Evolutionary conservation across 2,329 filamentous ascomycete species (phyloP).

Genomic region (Botrytis byssoidea): DNA sequence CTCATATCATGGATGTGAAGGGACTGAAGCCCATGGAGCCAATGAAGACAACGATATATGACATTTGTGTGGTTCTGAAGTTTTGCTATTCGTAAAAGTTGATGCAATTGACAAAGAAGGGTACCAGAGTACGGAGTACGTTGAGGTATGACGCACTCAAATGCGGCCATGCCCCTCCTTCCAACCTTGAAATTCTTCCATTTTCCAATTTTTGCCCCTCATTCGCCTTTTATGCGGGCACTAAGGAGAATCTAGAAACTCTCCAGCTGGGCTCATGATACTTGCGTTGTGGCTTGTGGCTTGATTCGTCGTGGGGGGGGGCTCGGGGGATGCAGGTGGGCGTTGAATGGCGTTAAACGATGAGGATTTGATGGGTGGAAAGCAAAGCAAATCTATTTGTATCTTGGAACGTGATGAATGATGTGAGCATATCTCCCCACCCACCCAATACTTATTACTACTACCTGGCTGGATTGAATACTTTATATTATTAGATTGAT

Average conservation of each 20-base stretch:
- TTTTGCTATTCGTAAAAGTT: neutral
- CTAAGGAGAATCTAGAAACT: neutral
- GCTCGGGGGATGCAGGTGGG: neutral
- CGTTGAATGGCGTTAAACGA: neutral
- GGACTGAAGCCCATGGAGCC: neutral
- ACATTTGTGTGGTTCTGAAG: neutral
- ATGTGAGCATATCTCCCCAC: neutral
- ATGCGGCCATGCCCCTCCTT: neutral
- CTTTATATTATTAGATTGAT: neutral
- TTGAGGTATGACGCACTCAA: neutral
- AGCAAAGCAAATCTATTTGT: neutral
- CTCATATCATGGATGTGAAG: neutral
- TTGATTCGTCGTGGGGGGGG: neutral
- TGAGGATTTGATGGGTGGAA: neutral
- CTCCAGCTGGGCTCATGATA: neutral
- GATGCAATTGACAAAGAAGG: neutral
- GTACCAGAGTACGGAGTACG: neutral
- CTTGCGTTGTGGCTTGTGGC: neutral
- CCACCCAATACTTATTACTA: no score
- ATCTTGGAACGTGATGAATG: neutral
- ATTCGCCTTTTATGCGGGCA: neutral
- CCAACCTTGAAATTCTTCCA: neutral
- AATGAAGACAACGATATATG: neutral
- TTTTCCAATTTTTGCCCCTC: neutral
- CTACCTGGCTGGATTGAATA: no score